Conservation (phyloP, 2,329 filamentous ascomycete genomes). For the Aureobasidium uvarum region DNA sequence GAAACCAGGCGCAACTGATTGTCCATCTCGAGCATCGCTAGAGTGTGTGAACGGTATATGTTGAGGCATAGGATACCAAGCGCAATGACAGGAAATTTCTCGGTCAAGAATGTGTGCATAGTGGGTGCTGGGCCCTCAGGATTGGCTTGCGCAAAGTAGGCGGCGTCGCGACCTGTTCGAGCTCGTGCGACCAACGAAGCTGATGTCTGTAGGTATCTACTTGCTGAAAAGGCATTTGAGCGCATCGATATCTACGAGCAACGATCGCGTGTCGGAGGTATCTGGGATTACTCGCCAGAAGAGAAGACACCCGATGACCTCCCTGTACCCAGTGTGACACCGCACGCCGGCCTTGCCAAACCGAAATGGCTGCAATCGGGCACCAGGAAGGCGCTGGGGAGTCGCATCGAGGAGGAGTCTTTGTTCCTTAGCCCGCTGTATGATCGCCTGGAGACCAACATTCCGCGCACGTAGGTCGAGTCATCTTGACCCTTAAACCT, state of each 20-base stretch:
- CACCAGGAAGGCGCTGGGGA: conserved; percentile 24
- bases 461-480: conserved; percentile 56
- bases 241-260: conserved; percentile 80
- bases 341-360: conserved; percentile 59
- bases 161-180: not conserved
- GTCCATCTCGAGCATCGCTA: not conserved
- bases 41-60: not conserved
- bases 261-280: conserved; percentile 70
- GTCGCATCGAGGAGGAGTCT: conserved; percentile 44
- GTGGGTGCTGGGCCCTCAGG: conserved; percentile 82
- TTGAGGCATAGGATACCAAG: not conserved
- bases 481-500: conserved; percentile 58
- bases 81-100: conserved; percentile 32
- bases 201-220: conserved; percentile 57
- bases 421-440: conserved; percentile 83
- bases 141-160: conserved; percentile 68
- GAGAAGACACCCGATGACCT: conserved; percentile 47
- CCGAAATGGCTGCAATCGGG: conserved; percentile 53
- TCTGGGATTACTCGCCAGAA: conserved; percentile 73
- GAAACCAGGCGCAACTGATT: not conserved
- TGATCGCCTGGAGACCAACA: conserved; percentile 78
- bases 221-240: conserved; percentile 67
- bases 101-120: conserved; percentile 65
- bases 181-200: not conserved
- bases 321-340: conserved; percentile 65